Base-by-base conservation (phyloP, 176 grass and related monocot genomes). In the Aegilops tauschii region DNA sequence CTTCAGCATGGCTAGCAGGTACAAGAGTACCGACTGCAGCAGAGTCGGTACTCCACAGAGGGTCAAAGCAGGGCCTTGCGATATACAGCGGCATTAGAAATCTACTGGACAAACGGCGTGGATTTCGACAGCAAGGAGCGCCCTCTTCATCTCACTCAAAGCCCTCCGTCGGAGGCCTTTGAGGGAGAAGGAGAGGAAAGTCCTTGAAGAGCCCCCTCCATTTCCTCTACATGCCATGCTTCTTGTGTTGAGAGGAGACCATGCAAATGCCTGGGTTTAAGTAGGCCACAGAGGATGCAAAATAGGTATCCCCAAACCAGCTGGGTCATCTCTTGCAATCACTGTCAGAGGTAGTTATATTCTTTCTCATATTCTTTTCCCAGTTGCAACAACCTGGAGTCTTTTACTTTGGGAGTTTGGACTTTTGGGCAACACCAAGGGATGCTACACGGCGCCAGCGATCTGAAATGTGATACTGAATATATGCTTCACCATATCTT, bases 131-230 rank as follows among this genome's bases (percentile, higher is more conserved):
- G 18, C 69, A 78, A 78, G 84, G 69, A 42, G 13, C 40, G 42
- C 80, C 67, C 85, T 62, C 67, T 87, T 40, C 66, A 4, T 74
- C 83, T 83, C 13, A 16, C 62, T 52, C 83, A 89, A 86, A 86
- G 79, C 75, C 59, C 87, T 89, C 74, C 86, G 1, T 3, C 29
- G 83, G 87, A 92, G 83, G 29, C 79, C 87, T 92, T 89, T 89
- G 90, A 92, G 87, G 87, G 83, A 92, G 90, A 88, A 79, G 74
- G n/a, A 80, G 73, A 79, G 73, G 21, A 80, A 50, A 54, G 25
- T 49, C 73, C 67, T 83, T 59, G 40, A 78, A 82, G 32, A 56
- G 17, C 73, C 47, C 47, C 10, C 12, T 28, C 77, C 27, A 37
- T 14, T 50, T 65, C 9, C 54, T 84, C 34, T n/a, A 29, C 49